phyloP scores from a whole-genome alignment of 2,329 filamentous ascomycete species.

The Curvularia sp. region DNA sequence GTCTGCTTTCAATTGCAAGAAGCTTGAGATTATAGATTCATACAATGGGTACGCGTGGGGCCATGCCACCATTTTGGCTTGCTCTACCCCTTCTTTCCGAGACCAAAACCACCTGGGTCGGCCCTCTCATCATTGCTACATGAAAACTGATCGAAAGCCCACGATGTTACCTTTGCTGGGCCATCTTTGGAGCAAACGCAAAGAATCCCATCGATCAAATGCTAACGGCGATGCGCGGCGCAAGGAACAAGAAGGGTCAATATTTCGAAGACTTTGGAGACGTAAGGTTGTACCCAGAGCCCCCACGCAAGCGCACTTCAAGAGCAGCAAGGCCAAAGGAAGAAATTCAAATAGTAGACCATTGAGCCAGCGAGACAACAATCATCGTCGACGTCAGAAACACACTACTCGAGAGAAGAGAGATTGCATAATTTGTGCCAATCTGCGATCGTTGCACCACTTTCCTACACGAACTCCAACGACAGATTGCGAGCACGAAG shows the following conservation, averaged over 20 bases:
- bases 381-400: background rate
- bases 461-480: background rate
- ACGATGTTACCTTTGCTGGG: background rate
- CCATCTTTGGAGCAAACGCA: background rate
- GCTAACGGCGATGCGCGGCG: too few species aligned
- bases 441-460: background rate
- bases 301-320: background rate
- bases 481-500: background rate
- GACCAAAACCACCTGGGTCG: background rate
- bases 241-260: background rate
- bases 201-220: background rate
- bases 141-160: background rate
- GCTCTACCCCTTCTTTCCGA: background rate
- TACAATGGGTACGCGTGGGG: too few species aligned
- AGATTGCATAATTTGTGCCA: background rate
- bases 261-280: background rate
- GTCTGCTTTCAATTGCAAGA: too few species aligned
- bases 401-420: background rate
- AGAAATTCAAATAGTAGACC: background rate
- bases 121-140: background rate
- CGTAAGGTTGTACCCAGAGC: background rate
- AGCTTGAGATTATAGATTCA: too few species aligned
- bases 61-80: background rate
- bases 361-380: background rate
- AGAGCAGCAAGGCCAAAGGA: background rate